A percentile compares a stretch with the other conserved stretches of the same genome.
These are phyloP conservation scores for Eimeria praecox DNA, from an alignment of 169 alveolate species.

Conservation along the genomic window DNA sequence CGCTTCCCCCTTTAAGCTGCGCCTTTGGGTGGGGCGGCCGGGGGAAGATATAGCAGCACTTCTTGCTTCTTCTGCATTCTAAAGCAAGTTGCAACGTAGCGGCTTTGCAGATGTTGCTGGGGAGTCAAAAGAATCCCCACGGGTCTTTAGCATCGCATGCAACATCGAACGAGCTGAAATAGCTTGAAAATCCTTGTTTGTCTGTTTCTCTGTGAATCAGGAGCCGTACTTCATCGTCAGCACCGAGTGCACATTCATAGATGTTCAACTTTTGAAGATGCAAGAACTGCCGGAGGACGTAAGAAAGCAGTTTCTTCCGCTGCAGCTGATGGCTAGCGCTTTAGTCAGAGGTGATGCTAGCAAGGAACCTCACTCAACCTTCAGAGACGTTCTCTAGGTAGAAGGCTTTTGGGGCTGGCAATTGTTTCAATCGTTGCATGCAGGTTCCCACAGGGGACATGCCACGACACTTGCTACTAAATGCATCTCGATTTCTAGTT, in stretches of 20 bases:
- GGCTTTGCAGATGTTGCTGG: too few relatives aligned
- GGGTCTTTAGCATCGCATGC: too few relatives aligned
- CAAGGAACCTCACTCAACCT: too few relatives aligned
- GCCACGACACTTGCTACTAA: constrained; percentile 94
- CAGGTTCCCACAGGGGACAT: constrained; percentile 94
- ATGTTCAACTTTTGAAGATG: constrained; percentile 97
- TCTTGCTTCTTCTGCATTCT: neutral
- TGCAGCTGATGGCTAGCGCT: neutral
- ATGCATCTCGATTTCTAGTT: constrained; percentile 95
- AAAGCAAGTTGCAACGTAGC: neutral
- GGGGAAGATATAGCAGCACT: neutral
- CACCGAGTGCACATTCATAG: constrained; percentile 97
- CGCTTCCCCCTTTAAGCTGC: too few relatives aligned
- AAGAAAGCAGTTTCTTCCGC: neutral
- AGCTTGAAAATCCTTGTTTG: neutral
- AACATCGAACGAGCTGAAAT: too few relatives aligned
- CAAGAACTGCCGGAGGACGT: constrained; percentile 99
- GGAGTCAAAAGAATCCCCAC: too few relatives aligned
- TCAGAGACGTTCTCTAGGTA: neutral
- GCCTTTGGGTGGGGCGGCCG: neutral
- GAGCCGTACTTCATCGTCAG: constrained; percentile 94
- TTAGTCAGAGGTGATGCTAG: neutral
- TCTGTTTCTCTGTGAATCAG: constrained; percentile 39
- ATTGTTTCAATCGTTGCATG: neutral
- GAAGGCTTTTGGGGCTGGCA: neutral